Percentiles rank a stretch among this genome's conserved stretches.
Conservation (phyloP, 768 basidiomycete genomes). For the Naganishia onofrii region DNA sequence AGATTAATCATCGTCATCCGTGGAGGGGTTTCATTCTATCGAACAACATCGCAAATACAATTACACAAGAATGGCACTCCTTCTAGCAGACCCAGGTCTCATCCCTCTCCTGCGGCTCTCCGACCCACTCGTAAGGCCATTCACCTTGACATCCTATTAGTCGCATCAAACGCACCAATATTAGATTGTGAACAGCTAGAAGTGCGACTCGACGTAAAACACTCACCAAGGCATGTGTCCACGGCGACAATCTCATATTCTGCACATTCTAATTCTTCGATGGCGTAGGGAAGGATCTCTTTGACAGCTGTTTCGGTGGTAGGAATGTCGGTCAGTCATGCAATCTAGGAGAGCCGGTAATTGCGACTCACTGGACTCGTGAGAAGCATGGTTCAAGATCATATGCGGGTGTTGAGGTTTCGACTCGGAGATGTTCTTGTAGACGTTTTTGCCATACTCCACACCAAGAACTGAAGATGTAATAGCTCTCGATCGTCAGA, state of each 20-base stretch:
- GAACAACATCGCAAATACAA: no score
- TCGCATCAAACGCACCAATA: not conserved
- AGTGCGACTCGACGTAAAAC: not conserved
- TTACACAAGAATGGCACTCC: no score
- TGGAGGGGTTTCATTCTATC: no score
- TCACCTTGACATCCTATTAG: slow-evolving; percentile 34
- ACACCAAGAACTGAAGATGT: slow-evolving; percentile 13
- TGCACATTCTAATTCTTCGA: slow-evolving; percentile 34
- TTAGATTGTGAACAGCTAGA: not conserved
- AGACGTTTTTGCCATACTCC: slow-evolving; percentile 34
- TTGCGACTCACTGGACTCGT: not conserved
- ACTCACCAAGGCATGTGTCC: slow-evolving; percentile 47
- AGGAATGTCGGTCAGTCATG: not conserved
- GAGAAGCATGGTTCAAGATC: not conserved
- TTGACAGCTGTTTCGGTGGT: slow-evolving; percentile 22
- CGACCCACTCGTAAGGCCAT: slow-evolving; percentile 48
- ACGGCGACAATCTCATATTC: slow-evolving; percentile 49
- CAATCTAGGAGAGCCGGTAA: not conserved
- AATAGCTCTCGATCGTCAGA: not conserved
- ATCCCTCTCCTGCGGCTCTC: not conserved
- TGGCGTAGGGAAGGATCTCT: slow-evolving; percentile 41
- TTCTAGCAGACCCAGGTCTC: slow-evolving; percentile 1
- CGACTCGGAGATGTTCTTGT: slow-evolving; percentile 35
- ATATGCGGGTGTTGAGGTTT: slow-evolving; percentile 28
- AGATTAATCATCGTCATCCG: no score